Conservation (phyloP, 2,329 filamentous ascomycete genomes). For the Chaetomium sp. region DNA sequence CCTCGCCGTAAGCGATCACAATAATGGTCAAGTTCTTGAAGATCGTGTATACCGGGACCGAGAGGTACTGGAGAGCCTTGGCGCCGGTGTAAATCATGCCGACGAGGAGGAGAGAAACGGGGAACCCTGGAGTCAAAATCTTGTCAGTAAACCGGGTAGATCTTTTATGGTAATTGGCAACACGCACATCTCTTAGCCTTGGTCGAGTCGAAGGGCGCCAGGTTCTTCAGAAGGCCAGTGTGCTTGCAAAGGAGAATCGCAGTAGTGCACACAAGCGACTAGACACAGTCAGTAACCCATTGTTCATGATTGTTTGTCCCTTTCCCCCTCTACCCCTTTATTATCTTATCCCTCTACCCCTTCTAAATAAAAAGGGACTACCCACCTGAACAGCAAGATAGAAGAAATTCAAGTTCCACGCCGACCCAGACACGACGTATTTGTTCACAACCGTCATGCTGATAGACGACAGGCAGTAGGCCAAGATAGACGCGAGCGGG, state of each 20-base stretch:
- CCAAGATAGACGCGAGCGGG: constrained; percentile 71
- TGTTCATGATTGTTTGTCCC: too few relatives aligned
- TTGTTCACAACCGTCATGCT: constrained; percentile 99
- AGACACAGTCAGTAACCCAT: constrained; percentile 10
- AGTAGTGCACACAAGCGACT: constrained; percentile 84
- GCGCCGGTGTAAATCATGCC: constrained; percentile 99
- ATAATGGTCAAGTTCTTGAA: constrained; percentile 99
- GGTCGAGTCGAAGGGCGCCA: constrained; percentile 73
- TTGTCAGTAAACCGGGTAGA: constrained; percentile 7
- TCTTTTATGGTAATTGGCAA: background rate
- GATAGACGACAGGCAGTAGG: constrained; percentile 94
- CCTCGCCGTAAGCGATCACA: constrained; percentile 95
- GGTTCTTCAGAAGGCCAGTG: constrained; percentile 72
- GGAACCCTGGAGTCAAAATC: constrained; percentile 63
- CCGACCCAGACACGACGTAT: constrained; percentile 84
- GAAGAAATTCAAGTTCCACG: constrained; percentile 96
- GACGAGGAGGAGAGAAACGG: constrained; percentile 88
- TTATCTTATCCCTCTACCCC: background rate
- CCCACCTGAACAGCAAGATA: constrained; percentile 86
- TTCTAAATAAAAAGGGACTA: constrained; percentile 5
- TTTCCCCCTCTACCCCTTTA: background rate
- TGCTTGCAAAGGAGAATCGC: constrained; percentile 81
- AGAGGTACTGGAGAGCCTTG: constrained; percentile 92
- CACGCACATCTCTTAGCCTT: constrained; percentile 86
- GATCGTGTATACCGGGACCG: constrained; percentile 97